Evolutionary conservation across 179 eudicot genomes (phyloP), one percentile per base, ranked within the genome.

Genomic region (Gypsophila paniculata): DNA sequence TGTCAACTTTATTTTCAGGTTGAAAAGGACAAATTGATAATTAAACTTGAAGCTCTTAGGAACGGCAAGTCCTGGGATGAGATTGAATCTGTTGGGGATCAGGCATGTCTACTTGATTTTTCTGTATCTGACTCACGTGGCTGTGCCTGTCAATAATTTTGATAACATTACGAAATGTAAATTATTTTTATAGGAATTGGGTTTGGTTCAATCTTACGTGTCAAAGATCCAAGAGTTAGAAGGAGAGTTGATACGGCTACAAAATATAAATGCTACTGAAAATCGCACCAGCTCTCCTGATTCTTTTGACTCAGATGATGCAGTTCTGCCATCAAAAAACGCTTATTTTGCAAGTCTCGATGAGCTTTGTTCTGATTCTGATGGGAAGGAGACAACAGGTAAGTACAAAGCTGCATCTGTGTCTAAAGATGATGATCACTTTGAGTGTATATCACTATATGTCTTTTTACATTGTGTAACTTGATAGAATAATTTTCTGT

Each of bases 41-140:
- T 90, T 86, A 87, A 84, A 78, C 81, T 95, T n/a, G 97, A 92
- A 87, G 96, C 96, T 38, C 81, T 84, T 39, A 79, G 83, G 71
- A 86, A 79, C 68, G 98, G 97, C 12, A 94, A 87, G 79, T 72
- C 96, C 11, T 88, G 89, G 93, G 90, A 90, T 73, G 97, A 90
- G 76, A 87, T 91, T 66, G 92, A 90, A 22, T 72, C 82, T 3
- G 60, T 46, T 39, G 83, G 84, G 26, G 75, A 84, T 69, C 81
- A 91, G 97, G 97, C 79, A 68, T 73, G 86, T 12, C 3, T 11
- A 12, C 38, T 51, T 61, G 34, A 13, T 53, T 76, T 38, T 67
- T 71, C 22, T 23, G 59, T 71, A 75, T 69, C 61, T 23, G 60
- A 34, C 8, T n/a, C 26, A 10, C 48, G 7, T 59, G 11, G 25